These are phyloP conservation scores for Coniosporium apollinis DNA, from an alignment of 495 filamentous ascomycete genomes.

Conservation along the genomic window DNA sequence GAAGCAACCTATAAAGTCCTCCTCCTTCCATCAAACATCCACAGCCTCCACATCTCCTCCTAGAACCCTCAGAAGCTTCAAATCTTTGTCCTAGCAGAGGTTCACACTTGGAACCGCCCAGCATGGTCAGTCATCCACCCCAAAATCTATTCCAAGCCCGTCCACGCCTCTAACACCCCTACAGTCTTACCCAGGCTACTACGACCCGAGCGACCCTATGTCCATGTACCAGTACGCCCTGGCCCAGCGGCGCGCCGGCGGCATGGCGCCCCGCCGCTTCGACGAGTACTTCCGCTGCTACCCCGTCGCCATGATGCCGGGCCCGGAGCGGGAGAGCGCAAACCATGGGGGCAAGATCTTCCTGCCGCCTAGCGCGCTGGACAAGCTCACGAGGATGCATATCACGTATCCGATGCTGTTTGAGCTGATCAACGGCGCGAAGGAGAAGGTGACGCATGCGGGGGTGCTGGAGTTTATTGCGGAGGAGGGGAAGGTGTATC, in stretches of 20 bases:
- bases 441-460: conserved; percentile 65
- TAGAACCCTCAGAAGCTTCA: not conserved
- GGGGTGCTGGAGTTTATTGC: conserved; percentile 96
- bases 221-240: conserved; percentile 24
- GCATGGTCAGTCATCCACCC: not conserved
- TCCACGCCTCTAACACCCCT: not conserved
- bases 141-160: not conserved
- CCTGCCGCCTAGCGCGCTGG: conserved; percentile 82
- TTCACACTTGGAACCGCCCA: not conserved
- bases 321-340: conserved; percentile 71
- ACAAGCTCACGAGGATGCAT: conserved; percentile 90
- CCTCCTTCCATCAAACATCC: not conserved
- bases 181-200: conserved; percentile 21
- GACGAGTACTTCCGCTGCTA: conserved; percentile 97
- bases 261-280: conserved; percentile 47
- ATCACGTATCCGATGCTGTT: conserved; percentile 97
- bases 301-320: conserved; percentile 85
- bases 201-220: conserved; percentile 25
- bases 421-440: conserved; percentile 76
- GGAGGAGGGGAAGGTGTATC: conserved; percentile 89
- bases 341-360: conserved; percentile 97
- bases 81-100: not conserved
- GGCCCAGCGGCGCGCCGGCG: conserved; percentile 11
- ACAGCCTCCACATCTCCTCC: not conserved
- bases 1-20: not conserved